These are phyloP conservation scores for Trypanosoma avium DNA, from an alignment of 208 protist genomes.

Conservation along the genomic window DNA sequence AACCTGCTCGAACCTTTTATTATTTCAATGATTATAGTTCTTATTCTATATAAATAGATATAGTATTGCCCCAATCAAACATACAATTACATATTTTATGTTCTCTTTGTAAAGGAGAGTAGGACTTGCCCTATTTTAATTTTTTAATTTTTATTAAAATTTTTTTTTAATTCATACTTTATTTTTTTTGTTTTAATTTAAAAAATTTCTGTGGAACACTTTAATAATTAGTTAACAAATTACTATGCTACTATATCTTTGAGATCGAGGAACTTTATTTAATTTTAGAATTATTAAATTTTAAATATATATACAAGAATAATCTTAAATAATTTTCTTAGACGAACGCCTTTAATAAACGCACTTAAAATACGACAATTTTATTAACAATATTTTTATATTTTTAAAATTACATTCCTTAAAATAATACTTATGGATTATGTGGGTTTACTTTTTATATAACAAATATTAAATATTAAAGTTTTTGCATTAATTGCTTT, in stretches of 20 bases:
- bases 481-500: constrained; percentile 27
- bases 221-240: constrained; percentile 90
- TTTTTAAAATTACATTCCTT: constrained; percentile 52
- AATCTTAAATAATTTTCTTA: constrained; percentile 81
- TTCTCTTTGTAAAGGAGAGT: constrained; percentile 88
- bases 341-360: constrained; percentile 84
- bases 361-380: constrained; percentile 53
- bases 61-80: constrained; percentile 90
- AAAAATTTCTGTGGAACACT: constrained; percentile 81
- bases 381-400: constrained; percentile 81
- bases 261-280: constrained; percentile 27
- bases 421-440: constrained; percentile 55
- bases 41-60: constrained; percentile 84
- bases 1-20: constrained; percentile 89
- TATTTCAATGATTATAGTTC: constrained; percentile 87
- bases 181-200: constrained; percentile 52
- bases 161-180: constrained; percentile 83
- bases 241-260: constrained; percentile 79
- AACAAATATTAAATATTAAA: constrained; percentile 59
- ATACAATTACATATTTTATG: constrained; percentile 81
- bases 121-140: constrained; percentile 90
- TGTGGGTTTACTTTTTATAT: constrained; percentile 32
- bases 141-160: constrained; percentile 88
- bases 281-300: constrained; percentile 48
- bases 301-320: constrained; percentile 73